Evolutionary conservation across 1,284 basidiomycete species (phyloP), one percentile per base, ranked within the genome.

Genomic region (Rhizoctonia solani): DNA sequence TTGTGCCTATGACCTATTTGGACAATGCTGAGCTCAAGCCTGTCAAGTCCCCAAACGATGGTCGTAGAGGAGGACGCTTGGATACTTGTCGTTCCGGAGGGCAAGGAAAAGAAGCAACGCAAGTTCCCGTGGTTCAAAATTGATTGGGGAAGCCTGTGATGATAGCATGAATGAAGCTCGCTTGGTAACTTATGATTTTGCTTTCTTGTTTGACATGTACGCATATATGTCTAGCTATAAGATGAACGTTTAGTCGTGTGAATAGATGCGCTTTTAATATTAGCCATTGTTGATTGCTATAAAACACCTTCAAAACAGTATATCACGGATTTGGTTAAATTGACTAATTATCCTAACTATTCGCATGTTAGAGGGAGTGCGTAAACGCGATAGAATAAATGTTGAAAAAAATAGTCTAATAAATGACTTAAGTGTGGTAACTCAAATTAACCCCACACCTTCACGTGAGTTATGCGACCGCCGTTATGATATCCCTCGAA

Each of bases 111-210:
- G 46, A 61, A 61, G 41, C 46, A 32, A 25, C 58, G 46, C 58
- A 61, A 29, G 58, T 61, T 61, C 58, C 58, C 46, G 25, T 61
- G 58, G 58, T 61, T 61, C 37, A 61, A 50, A 32, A 47, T 61
- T 2, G 58, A 61, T 23, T 61, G 58, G 58, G 58, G 58, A n/a
- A 61, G 25, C 16, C 41, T 8, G 23, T 50, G 29, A 41, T 47
- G 44, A 16, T 9, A 30, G 37, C 21, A 41, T 23, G 23, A 37
- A 32, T 21, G 34, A n/a, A 50, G 37, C 5, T 50, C 8, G 13
- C 3, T 9, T 44, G 41, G 50, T 61, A 61, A 61, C 13, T 61
- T 61, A 61, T 61, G n/a, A 21, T 30, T 6, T 21, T 8, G 44
- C 6, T 47, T 30, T 61, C 46, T 27, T 61, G 27, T 25, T 50